Conservation (phyloP, 768 basidiomycete species). For the Boletus rex-veris region DNA sequence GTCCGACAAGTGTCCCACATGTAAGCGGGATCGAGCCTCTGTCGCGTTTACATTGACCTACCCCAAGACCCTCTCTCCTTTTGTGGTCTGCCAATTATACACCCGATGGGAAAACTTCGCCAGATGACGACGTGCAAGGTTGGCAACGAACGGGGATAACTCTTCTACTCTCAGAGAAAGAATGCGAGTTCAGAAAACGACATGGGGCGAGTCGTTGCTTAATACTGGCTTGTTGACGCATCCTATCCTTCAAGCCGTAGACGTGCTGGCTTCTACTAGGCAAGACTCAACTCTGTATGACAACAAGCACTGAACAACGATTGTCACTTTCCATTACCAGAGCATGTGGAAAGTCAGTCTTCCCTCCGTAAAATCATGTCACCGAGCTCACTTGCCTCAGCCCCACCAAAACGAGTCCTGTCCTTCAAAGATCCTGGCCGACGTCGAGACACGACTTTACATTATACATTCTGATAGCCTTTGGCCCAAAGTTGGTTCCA, state of each 20-base stretch:
- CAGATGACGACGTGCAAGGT: slow-evolving; percentile 99
- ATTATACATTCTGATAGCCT: too few relatives aligned
- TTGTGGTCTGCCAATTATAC: slow-evolving; percentile 64
- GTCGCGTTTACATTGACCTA: not conserved
- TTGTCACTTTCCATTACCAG: too few relatives aligned
- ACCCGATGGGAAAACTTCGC: slow-evolving; percentile 71
- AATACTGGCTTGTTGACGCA: slow-evolving; percentile 89
- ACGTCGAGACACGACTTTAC: too few relatives aligned
- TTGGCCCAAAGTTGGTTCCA: too few relatives aligned
- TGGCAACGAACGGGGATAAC: slow-evolving; percentile 4
- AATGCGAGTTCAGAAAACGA: slow-evolving; percentile 72
- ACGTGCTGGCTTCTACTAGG: slow-evolving; percentile 78
- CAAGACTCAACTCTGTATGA: slow-evolving; percentile 30
- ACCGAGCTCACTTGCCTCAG: too few relatives aligned
- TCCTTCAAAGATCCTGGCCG: slow-evolving; percentile 89
- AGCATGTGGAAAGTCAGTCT: too few relatives aligned
- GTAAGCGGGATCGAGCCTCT: slow-evolving; percentile 39
- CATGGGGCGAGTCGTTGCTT: slow-evolving; percentile 75
- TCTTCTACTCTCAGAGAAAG: slow-evolving; percentile 31
- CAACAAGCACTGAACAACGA: not conserved
- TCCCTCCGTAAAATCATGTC: too few relatives aligned
- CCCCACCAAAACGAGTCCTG: slow-evolving; percentile 57
- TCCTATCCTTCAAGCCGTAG: slow-evolving; percentile 83
- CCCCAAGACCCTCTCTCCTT: slow-evolving; percentile 70
- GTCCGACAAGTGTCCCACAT: slow-evolving; percentile 85